Conservation (phyloP, 352 stramenopile genomes). For the Globisporangium spiculum region DNA sequence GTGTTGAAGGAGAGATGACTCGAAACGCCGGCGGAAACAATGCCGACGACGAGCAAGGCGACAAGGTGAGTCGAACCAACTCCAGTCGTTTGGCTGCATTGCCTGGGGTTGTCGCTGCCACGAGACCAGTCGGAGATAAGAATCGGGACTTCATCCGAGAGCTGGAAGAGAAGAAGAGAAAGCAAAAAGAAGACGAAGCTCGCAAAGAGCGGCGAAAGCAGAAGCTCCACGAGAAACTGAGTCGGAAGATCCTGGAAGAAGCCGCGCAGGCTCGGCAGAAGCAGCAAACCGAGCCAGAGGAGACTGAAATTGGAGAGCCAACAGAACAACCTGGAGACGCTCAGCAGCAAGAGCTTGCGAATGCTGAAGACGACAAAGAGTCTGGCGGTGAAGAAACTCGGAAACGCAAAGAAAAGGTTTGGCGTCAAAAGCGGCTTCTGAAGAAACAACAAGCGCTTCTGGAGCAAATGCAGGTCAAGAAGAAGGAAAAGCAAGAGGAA, state of each 20-base stretch:
- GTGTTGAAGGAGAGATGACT: constrained; percentile 8
- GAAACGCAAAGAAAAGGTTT: constrained; percentile 35
- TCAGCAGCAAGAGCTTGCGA: constrained; percentile 8
- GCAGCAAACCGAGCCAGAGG: constrained; percentile 19
- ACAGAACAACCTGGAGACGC: neutral
- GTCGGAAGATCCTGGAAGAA: constrained; percentile 47
- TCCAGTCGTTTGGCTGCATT: constrained; percentile 19
- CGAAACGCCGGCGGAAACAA: constrained; percentile 19
- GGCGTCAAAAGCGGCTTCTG: constrained; percentile 44
- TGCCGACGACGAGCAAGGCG: constrained; percentile 25
- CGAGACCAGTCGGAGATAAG: constrained; percentile 33
- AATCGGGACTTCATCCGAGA: constrained; percentile 68
- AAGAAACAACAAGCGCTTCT: constrained; percentile 61
- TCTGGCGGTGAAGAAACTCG: constrained; percentile 17
- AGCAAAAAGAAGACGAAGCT: constrained; percentile 52
- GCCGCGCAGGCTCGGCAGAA: constrained; percentile 35
- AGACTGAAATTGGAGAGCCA: constrained; percentile 17
- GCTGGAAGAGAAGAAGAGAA: constrained; percentile 68
- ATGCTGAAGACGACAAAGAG: constrained; percentile 21
- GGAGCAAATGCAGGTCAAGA: constrained; percentile 46
- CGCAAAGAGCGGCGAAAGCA: constrained; percentile 46
- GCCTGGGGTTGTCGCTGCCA: constrained; percentile 12
- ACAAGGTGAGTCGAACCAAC: constrained; percentile 12
- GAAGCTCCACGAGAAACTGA: constrained; percentile 61
- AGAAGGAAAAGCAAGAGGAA: constrained; percentile 50